Base-by-base conservation (phyloP, 805 yeast genomes). In the Sungouiozyma ichnusensis region DNA sequence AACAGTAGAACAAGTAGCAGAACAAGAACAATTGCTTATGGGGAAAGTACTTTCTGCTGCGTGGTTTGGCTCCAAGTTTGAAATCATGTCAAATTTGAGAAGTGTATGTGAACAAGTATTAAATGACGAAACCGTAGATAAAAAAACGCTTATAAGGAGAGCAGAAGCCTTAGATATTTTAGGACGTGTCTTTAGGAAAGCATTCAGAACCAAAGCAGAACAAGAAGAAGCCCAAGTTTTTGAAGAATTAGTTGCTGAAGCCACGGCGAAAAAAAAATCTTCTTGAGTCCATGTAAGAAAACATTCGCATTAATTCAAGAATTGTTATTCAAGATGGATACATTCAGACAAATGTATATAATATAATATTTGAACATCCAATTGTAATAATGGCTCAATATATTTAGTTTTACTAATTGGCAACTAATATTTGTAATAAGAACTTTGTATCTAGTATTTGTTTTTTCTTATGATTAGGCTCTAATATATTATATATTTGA, bases 21-120 rank as follows among this genome's bases (percentile, higher is more conserved):
- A 79, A 46, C 72, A 79, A 68, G 90, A 83, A 54, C 79, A 81
- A 57, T 68, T 79, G 27, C 63, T 84, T 49, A 78, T 82, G 70
- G 92, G 90, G 16, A 84, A 83, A 58, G 84, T 83, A 16, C 64
- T 84, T 31, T 81, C 84, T 7, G 90, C 88, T 2, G 92, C 92
- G 7, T 84, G 94, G 94, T 77, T 77, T 11, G 86, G 90, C 0
- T 78, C 88, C 11, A 80, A 74, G 54, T 82, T 77, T 55, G 94
- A 84, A 58, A 83, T 84, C 41, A 82, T 79, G 57, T 71, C 81
- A 13, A 81, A 86, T 0, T 68, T 81, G 41, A 73, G 85, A 49
- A 75, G 71, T 11, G 92, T 83, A 11, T 82, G 90, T 63, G 81
- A 81, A 51, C 66, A 63, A 35, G 71, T 83, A 2, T 62, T 84